These are phyloP conservation scores for Diplosphaera chodatii DNA, from an alignment of 139 green algal genomes.

Conservation along the genomic window DNA sequence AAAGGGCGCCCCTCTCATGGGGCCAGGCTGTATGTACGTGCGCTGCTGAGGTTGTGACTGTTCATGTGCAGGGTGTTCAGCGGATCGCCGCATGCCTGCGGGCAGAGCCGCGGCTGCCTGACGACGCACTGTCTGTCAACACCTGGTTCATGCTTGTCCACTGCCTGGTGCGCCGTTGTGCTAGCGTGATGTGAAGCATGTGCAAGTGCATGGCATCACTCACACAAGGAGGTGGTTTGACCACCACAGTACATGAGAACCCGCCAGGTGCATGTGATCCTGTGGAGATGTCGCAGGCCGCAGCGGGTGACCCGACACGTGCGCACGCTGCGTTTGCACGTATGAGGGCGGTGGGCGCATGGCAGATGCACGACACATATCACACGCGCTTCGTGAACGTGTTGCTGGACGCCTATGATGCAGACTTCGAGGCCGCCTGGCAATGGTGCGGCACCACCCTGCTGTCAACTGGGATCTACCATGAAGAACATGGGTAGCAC, in stretches of 20 bases:
- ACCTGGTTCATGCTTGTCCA: background rate
- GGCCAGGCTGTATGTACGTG: too few species aligned
- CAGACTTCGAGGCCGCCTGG: conserved; percentile 14
- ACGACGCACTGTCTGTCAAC: background rate
- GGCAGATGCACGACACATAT: conserved; percentile 12
- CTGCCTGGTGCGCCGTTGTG: background rate
- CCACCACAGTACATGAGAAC: too few species aligned
- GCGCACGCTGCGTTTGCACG: conserved; percentile 14
- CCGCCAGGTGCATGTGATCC: too few species aligned
- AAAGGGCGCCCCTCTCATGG: too few species aligned
- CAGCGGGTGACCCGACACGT: background rate
- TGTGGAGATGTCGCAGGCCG: too few species aligned
- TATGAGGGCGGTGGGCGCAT: conserved; percentile 10
- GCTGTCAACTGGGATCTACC: too few species aligned
- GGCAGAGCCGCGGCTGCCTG: background rate
- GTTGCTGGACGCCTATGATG: conserved; percentile 20
- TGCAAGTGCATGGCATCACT: too few species aligned
- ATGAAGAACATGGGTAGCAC: too few species aligned
- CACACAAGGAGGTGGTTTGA: too few species aligned
- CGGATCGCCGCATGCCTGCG: background rate
- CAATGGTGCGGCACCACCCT: background rate
- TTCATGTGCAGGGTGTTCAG: background rate
- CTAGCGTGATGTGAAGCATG: too few species aligned
- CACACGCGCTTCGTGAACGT: conserved; percentile 19
- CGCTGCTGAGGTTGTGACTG: too few species aligned